Base-by-base conservation (phyloP, 2,329 filamentous ascomycete species). In the Fusarium mangiferae region DNA sequence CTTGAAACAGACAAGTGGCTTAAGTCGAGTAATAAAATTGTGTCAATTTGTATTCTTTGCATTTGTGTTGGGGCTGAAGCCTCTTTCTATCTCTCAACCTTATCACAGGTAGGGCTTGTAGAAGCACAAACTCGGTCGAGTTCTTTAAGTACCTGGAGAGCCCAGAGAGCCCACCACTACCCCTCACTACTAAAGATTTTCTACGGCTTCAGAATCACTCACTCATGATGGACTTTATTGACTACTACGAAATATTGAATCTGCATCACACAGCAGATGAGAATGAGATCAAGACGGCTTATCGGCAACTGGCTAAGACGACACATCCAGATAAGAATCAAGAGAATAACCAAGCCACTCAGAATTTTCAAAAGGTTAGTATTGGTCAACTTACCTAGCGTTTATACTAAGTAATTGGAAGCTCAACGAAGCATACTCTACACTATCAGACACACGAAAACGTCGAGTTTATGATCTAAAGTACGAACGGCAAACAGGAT, bases 261-360 rank as follows among this genome's bases (percentile, higher is more conserved):
- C 22, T 67, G 38, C n/a, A 39, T 7, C 33, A n/a, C 5, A 58
- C 51, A 26, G 64, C 64, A 11, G 41, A 51, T 30, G 20, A n/a
- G 15, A 44, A 24, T 20, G 54, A n/a, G 10, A 58, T 64, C 22
- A 67, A 46, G 45, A 12, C n/a, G 6, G 49, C 64, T 20, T 67
- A 52, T n/a, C 17, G 45, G 13, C 28, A 41, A 13, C 52, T 64
- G 18, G 60, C 45, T 17, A 44, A 30, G 20, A 39, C 10, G 6
- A 62, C 17, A 28, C 64, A 64, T 14, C 64, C 45, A 15, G 44
- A 64, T 33, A 67, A 63, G 28, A 57, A 67, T 12, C 30, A 18
- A 1, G 22, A 20, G 3, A 17, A 35, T 36, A 14, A 20, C 13
- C 13, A 45, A 15, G 45, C 39, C 17, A 64, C 60, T 20, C 26